A percentile compares a stretch with the other conserved stretches of the same genome.
These are phyloP conservation scores for Magnaporthiopsis rhizophila DNA, from an alignment of 2,329 filamentous ascomycete species.

Conservation along the genomic window DNA sequence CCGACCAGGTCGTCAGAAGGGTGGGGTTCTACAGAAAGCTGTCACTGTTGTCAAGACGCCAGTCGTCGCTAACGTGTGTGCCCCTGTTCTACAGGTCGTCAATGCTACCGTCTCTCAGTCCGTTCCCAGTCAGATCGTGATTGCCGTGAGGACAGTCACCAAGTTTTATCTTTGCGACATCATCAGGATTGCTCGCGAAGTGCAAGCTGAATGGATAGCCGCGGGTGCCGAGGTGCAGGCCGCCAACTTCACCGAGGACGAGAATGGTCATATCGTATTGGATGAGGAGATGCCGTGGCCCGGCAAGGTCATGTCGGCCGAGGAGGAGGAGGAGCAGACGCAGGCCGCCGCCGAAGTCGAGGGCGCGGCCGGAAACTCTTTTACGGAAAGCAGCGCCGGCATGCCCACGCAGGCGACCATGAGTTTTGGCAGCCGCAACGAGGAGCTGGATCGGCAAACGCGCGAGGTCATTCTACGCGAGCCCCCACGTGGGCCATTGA, in stretches of 20 bases:
- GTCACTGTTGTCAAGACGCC: background rate
- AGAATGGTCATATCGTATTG: conserved; percentile 15
- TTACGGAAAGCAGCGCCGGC: background rate
- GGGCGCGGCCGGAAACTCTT: conserved; percentile 14
- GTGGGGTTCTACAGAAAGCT: conserved; percentile 30
- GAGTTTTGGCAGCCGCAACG: background rate
- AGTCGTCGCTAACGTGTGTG: background rate
- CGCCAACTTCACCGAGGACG: conserved; percentile 34
- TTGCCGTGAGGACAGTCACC: conserved; percentile 66
- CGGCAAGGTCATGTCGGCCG: conserved; percentile 16
- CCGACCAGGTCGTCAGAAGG: conserved; percentile 60
- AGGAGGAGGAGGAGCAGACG: conserved; percentile 15
- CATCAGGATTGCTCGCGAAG: conserved; percentile 61
- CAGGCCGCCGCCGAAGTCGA: conserved; percentile 8
- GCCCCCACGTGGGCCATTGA: conserved; percentile 47
- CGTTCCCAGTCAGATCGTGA: conserved; percentile 63
- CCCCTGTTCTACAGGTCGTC: conserved; percentile 44
- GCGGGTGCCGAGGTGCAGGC: conserved; percentile 49
- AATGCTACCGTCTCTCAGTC: conserved; percentile 77
- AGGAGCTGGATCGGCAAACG: conserved; percentile 17
- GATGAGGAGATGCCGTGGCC: conserved; percentile 18
- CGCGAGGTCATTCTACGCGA: conserved; percentile 26
- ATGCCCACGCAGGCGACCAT: background rate
- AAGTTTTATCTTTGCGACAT: conserved; percentile 73
- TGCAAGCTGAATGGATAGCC: conserved; percentile 64